phyloP scores from a whole-genome alignment of 2,329 filamentous ascomycete species.

The Claviceps cyperi region DNA sequence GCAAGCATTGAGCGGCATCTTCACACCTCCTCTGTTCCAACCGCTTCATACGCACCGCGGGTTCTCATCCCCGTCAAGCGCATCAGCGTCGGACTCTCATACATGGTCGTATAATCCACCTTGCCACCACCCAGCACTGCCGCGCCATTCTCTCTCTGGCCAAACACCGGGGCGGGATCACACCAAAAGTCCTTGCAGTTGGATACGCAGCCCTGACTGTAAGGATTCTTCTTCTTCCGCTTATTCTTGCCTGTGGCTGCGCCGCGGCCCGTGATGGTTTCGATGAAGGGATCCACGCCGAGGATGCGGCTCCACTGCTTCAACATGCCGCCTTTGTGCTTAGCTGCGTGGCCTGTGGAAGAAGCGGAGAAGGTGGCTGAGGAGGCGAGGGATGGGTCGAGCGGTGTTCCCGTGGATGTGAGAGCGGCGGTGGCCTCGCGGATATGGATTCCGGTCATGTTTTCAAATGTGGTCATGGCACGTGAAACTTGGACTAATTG shows the following conservation, averaged over 20 bases:
- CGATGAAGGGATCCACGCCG: slow-evolving; percentile 85
- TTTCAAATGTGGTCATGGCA: slow-evolving; percentile 92
- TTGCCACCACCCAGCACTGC: slow-evolving; percentile 64
- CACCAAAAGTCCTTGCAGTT: slow-evolving; percentile 98
- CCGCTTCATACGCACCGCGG: slow-evolving; percentile 47
- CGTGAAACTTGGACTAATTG: slow-evolving; percentile 86
- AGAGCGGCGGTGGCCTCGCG: slow-evolving; percentile 52
- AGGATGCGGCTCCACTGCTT: slow-evolving; percentile 72
- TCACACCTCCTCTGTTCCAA: slow-evolving; percentile 38
- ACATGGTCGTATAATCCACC: slow-evolving; percentile 81
- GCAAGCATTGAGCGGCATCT: background rate
- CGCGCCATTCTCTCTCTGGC: slow-evolving; percentile 55
- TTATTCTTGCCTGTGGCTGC: slow-evolving; percentile 44
- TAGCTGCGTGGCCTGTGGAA: slow-evolving; percentile 31
- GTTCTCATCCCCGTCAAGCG: slow-evolving; percentile 32
- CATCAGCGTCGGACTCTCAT: slow-evolving; percentile 68
- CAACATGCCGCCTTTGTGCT: slow-evolving; percentile 51
- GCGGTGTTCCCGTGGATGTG: slow-evolving; percentile 60
- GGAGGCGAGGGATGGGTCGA: slow-evolving; percentile 51
- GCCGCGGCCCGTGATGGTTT: slow-evolving; percentile 74
- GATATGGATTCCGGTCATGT: slow-evolving; percentile 70
- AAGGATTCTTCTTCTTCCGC: slow-evolving; percentile 60
- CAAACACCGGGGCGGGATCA: slow-evolving; percentile 71
- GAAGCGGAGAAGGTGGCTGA: slow-evolving; percentile 28
- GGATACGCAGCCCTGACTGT: slow-evolving; percentile 64